Conservation (phyloP, 2,329 filamentous ascomycete species). For the Malbranchea cinnamomea region DNA sequence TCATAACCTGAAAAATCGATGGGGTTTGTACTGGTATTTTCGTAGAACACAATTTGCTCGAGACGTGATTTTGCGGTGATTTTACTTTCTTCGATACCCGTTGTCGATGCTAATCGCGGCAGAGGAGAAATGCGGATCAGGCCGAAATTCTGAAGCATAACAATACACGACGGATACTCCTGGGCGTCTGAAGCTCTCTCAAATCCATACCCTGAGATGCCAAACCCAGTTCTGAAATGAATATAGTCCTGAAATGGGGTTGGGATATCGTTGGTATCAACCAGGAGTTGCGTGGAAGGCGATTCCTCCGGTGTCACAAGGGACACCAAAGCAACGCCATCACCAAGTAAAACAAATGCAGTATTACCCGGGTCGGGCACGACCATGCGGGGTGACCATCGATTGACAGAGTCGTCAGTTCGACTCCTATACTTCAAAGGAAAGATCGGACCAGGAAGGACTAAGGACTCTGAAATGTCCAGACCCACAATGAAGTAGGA, state of each 20-base stretch:
- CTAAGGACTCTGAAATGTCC: conserved; percentile 39
- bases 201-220: conserved; percentile 34
- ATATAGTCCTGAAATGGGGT: conserved; percentile 74
- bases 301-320: conserved; percentile 52
- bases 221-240: conserved; percentile 48
- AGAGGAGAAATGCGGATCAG: conserved; percentile 38
- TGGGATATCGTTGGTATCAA: conserved; percentile 48
- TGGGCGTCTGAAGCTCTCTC: conserved; percentile 31
- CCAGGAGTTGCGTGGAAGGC: conserved; percentile 60
- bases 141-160: conserved; percentile 44
- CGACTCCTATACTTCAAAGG: conserved; percentile 51
- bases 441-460: conserved; percentile 50
- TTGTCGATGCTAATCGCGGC: conserved; percentile 24
- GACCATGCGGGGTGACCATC: conserved; percentile 50
- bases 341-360: conserved; percentile 67
- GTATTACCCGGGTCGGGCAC: conserved; percentile 66
- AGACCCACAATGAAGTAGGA: conserved; percentile 67
- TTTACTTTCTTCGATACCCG: conserved; percentile 32
- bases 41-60: conserved; percentile 90
- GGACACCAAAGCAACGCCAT: conserved; percentile 63
- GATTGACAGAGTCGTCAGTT: conserved; percentile 25
- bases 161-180: conserved; percentile 28
- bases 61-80: conserved; percentile 79
- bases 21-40: conserved; percentile 66
- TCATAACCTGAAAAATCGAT: conserved; percentile 62